Base-by-base conservation (phyloP, 140 eudicot species). In the Cichorium intybus region DNA sequence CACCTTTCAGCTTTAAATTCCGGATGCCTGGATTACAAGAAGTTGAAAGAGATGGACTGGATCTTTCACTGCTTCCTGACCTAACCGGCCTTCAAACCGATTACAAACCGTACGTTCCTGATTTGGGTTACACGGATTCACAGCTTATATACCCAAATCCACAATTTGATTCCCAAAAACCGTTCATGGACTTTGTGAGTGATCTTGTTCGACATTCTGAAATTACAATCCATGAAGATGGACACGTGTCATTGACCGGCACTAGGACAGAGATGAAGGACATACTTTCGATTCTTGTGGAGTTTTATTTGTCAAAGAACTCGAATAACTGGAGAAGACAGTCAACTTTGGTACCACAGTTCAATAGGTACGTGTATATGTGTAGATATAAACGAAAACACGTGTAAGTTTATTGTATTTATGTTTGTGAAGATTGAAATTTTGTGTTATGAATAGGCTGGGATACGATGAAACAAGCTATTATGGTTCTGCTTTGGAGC, bases 261-360 rank as follows among this genome's bases (percentile, higher is more conserved):
- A 60, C 66, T 7, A 60, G 72, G 58, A 78, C 50, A 11, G 87
- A 83, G 41, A 74, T 85, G 87, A 81, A 81, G 71, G 87, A 92
- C 70, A 48, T 83, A 53, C 75, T 81, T 75, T 66, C 87, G 31
- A 39, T 84, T 76, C 75, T 87, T 59, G 77, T 85, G 1, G 93
- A 85, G 73, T 74, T 80, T 66, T 66, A 77, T 67, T 53, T 71
- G 50, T 54, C 77, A 28, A 88, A 88, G 60, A 70, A 68, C 69
- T 54, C 83, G 17, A 74, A 48, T 21, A 81, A 67, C 16, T 78
- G 84, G 76, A 71, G 77, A 56, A 85, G 71, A 45, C 85, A 76
- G 46, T 54, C 82, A 43, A 48, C 84, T 66, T 65, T 92, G 46
- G 84, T 92, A 61, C 98, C 98, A 3, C 82, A 81, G 17, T 85